Evolutionary conservation across 2,329 filamentous ascomycete species (phyloP).

Genomic region (Apiospora malaysiana): DNA sequence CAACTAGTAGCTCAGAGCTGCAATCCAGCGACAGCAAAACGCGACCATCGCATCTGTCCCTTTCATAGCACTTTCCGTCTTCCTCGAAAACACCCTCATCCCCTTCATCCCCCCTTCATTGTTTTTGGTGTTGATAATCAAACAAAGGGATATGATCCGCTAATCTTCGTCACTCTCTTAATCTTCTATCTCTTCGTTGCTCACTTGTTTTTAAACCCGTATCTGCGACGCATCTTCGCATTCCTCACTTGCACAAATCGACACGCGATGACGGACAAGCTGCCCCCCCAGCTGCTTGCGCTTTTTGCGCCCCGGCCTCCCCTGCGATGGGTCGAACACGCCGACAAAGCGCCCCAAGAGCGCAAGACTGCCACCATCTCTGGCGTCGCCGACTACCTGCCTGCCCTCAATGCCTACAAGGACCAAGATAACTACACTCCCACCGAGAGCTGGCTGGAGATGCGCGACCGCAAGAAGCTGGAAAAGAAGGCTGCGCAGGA

Average conservation of each 20-base stretch:
- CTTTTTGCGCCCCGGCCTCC: conserved; percentile 95
- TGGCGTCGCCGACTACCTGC: conserved; percentile 77
- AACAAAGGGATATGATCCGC: conserved; percentile 1
- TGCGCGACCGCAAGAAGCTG: conserved; percentile 79
- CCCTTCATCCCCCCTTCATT: conserved; percentile 8
- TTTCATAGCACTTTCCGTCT: conserved; percentile 5
- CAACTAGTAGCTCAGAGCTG: neutral
- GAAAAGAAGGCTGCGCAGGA: conserved; percentile 78
- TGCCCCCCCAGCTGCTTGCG: conserved; percentile 88
- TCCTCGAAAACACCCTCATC: conserved; percentile 2
- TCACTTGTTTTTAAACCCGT: neutral
- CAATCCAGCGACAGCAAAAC: conserved; percentile 8
- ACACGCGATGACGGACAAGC: conserved; percentile 85
- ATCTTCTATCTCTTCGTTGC: neutral
- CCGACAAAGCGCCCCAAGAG: conserved; percentile 82
- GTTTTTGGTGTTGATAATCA: conserved; percentile 6
- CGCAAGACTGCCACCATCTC: conserved; percentile 75
- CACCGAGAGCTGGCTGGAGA: conserved; percentile 92
- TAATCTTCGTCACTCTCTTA: neutral
- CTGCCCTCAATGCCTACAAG: conserved; percentile 77
- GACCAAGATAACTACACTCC: conserved; percentile 77
- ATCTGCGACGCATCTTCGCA: neutral
- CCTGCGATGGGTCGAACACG: conserved; percentile 84
- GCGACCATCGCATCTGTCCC: conserved; percentile 19
- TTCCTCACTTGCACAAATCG: neutral